phyloP scores from a whole-genome alignment of 352 stramenopile species.

The Phytopythium vexans region DNA sequence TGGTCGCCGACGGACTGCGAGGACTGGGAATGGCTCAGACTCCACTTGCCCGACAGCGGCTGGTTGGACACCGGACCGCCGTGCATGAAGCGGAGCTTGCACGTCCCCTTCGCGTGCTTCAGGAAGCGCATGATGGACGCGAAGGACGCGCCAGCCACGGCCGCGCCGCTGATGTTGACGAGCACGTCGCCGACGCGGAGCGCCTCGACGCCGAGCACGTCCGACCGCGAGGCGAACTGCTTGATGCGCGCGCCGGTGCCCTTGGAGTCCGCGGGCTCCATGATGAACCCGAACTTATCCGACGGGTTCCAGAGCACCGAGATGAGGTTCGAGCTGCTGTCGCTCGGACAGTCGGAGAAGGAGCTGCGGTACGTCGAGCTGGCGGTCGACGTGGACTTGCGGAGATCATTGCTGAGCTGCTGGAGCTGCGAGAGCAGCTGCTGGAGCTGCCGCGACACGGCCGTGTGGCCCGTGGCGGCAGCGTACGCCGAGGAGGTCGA shows the following conservation, averaged over 20 bases:
- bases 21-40: slow-evolving; percentile 3
- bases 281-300: slow-evolving; percentile 66
- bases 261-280: slow-evolving; percentile 42
- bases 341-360: slow-evolving; percentile 53
- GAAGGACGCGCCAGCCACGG: slow-evolving; percentile 48
- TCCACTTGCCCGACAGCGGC: slow-evolving; percentile 16
- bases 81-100: slow-evolving; percentile 67
- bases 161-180: slow-evolving; percentile 72
- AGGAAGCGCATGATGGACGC: slow-evolving; percentile 72
- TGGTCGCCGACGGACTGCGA: slow-evolving; percentile 34
- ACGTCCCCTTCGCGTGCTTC: slow-evolving; percentile 75
- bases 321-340: slow-evolving; percentile 18
- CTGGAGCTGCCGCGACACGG: slow-evolving; percentile 64
- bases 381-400: slow-evolving; percentile 42
- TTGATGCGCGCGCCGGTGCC: slow-evolving; percentile 61
- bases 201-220: slow-evolving; percentile 64
- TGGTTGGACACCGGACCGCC: slow-evolving; percentile 2
- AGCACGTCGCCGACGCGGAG: slow-evolving; percentile 61
- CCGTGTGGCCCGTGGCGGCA: slow-evolving; percentile 43
- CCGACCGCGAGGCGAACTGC: slow-evolving; percentile 57
- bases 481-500: too few relatives aligned
- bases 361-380: slow-evolving; percentile 68
- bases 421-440: slow-evolving; percentile 71
- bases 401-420: slow-evolving; percentile 67
- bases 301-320: slow-evolving; percentile 74